Base-by-base conservation (phyloP, 2,329 filamentous ascomycete species). In the Colletotrichum sidae region DNA sequence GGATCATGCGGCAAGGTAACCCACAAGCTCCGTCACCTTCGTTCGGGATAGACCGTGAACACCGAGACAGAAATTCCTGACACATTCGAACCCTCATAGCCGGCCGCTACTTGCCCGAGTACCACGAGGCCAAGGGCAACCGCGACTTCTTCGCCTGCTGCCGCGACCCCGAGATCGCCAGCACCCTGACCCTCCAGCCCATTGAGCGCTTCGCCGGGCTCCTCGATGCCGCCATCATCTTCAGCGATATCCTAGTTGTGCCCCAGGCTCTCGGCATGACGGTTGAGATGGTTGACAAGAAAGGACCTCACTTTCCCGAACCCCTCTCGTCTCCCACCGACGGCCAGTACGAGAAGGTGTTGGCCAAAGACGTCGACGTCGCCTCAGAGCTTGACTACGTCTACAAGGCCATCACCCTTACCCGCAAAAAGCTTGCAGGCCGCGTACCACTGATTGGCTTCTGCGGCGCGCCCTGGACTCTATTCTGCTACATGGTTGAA, bases 401-500 rank as follows among this genome's bases (percentile, higher is more conserved):
- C 11, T 99, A 97, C 85, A 90, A 94, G 74, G 96, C 95, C 15
- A 96, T 99, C 69, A 96, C 94, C 0, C 78, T 97, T 73, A 98
- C 96, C 34, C 86, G 96, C 70, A 86, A 92, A 77, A 97, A 97
- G 84, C 81, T 99, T 56, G 85, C 90, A 52, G 96, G 96, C 1
- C 86, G 94, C 50, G 96, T 99, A 38, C 96, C 96, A 6, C 81
- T 99, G 69, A 96, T 97, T 76, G 96, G 96, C 41, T 99, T 99
- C 82, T 97, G 94, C 73, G 96, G 96, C 59, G 94, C 96, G 8
- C 96, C 96, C 1, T 99, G 96, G 93, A 99, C 96, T 2, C 80
- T 99, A 65, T 86, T 99, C 74, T 97, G 95, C 83, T 99, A 99
- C 82, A 99, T 99, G 96, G 93, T 98, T 15, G 96, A 99, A 80